Percentiles rank a stretch among this genome's conserved stretches.
These are phyloP conservation scores for Tardiomyces depauwii DNA, from an alignment of 1,139 yeast species.

Conservation along the genomic window DNA sequence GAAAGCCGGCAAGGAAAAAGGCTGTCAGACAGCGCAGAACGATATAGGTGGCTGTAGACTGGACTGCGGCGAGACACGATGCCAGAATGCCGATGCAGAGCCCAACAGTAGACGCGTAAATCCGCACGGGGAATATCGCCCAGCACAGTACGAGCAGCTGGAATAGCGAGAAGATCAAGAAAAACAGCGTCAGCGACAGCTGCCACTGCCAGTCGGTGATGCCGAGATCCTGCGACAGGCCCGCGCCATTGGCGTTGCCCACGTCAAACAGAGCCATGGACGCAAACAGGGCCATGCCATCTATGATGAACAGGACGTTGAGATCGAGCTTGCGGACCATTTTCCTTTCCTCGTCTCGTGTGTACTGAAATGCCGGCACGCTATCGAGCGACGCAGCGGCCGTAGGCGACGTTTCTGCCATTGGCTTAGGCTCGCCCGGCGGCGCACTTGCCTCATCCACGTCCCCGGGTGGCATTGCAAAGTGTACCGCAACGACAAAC, in stretches of 20 bases:
- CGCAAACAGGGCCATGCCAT: slow-evolving; percentile 54
- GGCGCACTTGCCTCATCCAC: no score
- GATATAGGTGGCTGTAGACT: slow-evolving; percentile 44
- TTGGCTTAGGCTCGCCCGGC: no score
- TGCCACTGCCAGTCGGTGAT: slow-evolving; percentile 52
- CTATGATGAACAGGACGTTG: slow-evolving; percentile 59
- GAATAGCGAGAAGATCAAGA: slow-evolving; percentile 56
- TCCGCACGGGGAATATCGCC: slow-evolving; percentile 18
- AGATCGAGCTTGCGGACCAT: slow-evolving; percentile 39
- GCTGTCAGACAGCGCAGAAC: slow-evolving; percentile 57
- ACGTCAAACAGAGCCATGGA: slow-evolving; percentile 66
- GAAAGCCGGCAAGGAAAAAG: slow-evolving; percentile 54
- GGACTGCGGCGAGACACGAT: slow-evolving; percentile 46
- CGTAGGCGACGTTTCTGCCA: no score
- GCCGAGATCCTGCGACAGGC: slow-evolving; percentile 40
- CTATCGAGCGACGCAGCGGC: no score
- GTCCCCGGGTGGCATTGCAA: no score
- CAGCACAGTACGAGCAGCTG: slow-evolving; percentile 61
- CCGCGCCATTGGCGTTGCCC: slow-evolving; percentile 62
- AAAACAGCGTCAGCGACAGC: slow-evolving; percentile 49
- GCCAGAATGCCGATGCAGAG: slow-evolving; percentile 24
- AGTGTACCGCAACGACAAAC: no score
- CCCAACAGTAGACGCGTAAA: slow-evolving; percentile 6
- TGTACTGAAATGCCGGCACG: slow-evolving; percentile 1
- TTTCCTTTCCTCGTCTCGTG: slow-evolving; percentile 9